Evolutionary conservation across 2,329 filamentous ascomycete genomes (phyloP), one percentile per base, ranked within the genome.

Genomic region (Bipolaris sorokiniana): DNA sequence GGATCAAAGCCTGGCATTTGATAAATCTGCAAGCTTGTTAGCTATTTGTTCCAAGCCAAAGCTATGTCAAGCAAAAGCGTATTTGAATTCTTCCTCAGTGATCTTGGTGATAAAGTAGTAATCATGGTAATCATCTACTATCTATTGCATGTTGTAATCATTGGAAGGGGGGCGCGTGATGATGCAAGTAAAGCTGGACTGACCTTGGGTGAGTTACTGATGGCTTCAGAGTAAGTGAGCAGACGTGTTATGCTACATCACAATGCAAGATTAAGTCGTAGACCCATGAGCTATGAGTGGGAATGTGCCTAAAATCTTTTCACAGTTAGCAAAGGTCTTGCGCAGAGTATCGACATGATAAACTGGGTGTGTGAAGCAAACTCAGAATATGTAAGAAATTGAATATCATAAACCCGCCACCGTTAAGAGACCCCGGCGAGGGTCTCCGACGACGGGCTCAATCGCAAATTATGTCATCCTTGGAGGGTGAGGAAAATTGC

Each of bases 401-500:
- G 80, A 92, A 91, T 96, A 90, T 97, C 92, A 96, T 74, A 71
- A 82, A 78, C 86, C 81, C 84, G 81, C 80, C 76, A 81, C 83
- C 89, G 88, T 92, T 88, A 89, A 84, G 88, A 90, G 83, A 84
- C 90, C 87, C 92, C 86, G 92, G 93, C 92, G 90, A 89, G 92
- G 87, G 90, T 82, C 84, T 91, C 92, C 93, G 87, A 87, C 82
- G 79, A 79, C 78, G 81, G 83, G 85, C 90, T 97, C 92, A 96
- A 94, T 94, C 92, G 93, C 92, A 97, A 97, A 97, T 97, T 97
- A 91, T 90, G 83, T 90, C 92, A 96, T 97, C 93, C 91, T 89
- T 54, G 53, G 46, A 57, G 41, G 52, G 58, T 48, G 56, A 41
- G 40, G 34, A 56, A 13, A 23, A 44, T 18, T 48, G 34, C 51